A percentile compares a stretch with the other conserved stretches of the same genome.
These are phyloP conservation scores for Pachysandra terminalis DNA, from an alignment of 164 flowering plant species.

Conservation along the genomic window DNA sequence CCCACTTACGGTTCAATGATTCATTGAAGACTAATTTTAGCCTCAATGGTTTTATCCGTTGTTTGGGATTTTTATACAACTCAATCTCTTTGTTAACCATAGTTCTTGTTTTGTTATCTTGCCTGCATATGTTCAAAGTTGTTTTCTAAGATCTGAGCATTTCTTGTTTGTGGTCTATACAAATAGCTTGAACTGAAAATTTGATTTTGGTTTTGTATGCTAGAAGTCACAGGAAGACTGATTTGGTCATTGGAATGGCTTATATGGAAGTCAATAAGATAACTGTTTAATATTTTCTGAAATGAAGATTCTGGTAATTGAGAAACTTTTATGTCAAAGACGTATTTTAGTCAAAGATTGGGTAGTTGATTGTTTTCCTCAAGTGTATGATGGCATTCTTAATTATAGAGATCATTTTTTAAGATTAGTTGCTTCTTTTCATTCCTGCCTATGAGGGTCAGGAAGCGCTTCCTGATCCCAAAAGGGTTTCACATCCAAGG, in stretches of 20 bases:
- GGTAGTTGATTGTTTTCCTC: neutral
- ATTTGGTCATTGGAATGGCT: neutral
- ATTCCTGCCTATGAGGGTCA: too few species aligned
- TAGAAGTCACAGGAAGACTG: neutral
- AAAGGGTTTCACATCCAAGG: too few species aligned
- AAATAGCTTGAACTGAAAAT: neutral
- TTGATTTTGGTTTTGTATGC: neutral
- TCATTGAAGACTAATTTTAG: too few species aligned
- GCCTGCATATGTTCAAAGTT: neutral
- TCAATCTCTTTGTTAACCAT: too few species aligned
- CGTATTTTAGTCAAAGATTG: neutral
- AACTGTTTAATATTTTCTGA: neutral
- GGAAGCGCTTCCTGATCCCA: too few species aligned
- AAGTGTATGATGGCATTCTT: too few species aligned
- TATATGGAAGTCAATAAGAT: neutral
- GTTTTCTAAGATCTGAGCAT: neutral
- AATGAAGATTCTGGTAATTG: neutral
- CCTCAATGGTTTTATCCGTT: too few species aligned
- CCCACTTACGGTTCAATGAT: too few species aligned
- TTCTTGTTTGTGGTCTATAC: too few species aligned
- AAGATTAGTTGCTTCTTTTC: neutral
- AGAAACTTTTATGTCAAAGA: neutral
- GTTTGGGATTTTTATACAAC: too few species aligned
- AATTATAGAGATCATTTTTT: neutral
- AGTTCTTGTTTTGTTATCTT: too few species aligned